Conservation (phyloP, 2,329 filamentous ascomycete genomes). For the Diaporthe australafricana region DNA sequence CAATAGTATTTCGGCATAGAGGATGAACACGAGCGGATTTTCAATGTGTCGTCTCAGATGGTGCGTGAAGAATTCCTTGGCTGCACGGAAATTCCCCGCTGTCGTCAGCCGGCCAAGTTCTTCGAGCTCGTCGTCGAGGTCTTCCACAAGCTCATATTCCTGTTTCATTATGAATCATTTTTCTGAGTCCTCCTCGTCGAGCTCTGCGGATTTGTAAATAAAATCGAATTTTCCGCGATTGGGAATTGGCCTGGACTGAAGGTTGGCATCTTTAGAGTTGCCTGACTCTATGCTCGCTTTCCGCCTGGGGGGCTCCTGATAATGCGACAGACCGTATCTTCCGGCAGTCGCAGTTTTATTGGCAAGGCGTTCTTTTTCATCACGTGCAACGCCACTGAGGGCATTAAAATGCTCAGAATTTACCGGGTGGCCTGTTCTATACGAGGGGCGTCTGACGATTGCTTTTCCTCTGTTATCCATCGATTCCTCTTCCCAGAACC, state of each 20-base stretch:
- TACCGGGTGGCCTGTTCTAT: background rate
- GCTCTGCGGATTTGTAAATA: background rate
- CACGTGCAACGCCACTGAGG: background rate
- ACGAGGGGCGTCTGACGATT: background rate
- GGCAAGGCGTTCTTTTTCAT: background rate
- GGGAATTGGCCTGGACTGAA: background rate
- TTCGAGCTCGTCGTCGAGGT: conserved; percentile 43
- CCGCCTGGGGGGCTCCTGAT: background rate
- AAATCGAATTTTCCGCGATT: background rate
- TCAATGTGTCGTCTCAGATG: conserved; percentile 41
- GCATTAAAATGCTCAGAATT: background rate
- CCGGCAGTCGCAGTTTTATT: too few relatives aligned
- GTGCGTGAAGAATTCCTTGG: conserved; percentile 39
- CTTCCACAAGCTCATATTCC: conserved; percentile 38
- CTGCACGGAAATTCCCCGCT: conserved; percentile 42
- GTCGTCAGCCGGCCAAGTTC: conserved; percentile 42
- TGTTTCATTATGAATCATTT: conserved; percentile 42
- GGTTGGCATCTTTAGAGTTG: background rate
- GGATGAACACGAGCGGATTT: conserved; percentile 43
- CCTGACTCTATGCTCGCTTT: background rate
- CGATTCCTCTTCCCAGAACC: background rate
- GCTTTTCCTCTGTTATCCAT: background rate
- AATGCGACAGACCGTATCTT: background rate
- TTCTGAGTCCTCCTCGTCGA: conserved; percentile 36
- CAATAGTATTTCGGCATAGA: conserved; percentile 45